Percentiles rank a stretch among this genome's conserved stretches.
Conservation (phyloP, 2,329 filamentous ascomycete species). For the Fusarium ambrosium region DNA sequence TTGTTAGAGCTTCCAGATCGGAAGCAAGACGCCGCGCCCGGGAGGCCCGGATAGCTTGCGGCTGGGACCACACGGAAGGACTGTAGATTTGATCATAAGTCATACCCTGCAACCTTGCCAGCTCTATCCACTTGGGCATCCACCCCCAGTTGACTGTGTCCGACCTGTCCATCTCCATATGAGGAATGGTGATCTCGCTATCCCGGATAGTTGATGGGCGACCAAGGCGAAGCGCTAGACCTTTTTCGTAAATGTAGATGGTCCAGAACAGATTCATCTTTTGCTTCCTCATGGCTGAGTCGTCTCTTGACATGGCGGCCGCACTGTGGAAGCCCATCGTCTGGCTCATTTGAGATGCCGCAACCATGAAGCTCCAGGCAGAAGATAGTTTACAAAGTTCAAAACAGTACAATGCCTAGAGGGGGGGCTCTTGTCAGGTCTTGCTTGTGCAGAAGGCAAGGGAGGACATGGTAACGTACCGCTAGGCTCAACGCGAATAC, state of each 20-base stretch:
- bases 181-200: constrained; percentile 42
- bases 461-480: constrained; percentile 13
- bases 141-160: not conserved
- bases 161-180: not conserved
- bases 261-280: constrained; percentile 45
- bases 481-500: constrained; percentile 36
- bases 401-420: constrained; percentile 31
- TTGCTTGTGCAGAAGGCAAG: not conserved
- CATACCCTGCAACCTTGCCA: constrained; percentile 40
- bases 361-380: constrained; percentile 40
- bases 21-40: constrained; percentile 31
- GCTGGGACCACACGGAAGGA: constrained; percentile 37
- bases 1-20: not conserved
- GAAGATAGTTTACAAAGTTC: constrained; percentile 35
- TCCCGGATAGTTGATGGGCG: constrained; percentile 45
- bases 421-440: not conserved
- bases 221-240: constrained; percentile 43
- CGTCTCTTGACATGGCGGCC: constrained; percentile 10
- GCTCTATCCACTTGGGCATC: constrained; percentile 28
- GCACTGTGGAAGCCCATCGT: constrained; percentile 36
- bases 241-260: constrained; percentile 44
- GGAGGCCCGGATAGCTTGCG: constrained; percentile 28
- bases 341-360: constrained; percentile 35
- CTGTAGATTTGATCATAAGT: constrained; percentile 48
- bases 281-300: constrained; percentile 11